Percentiles rank a stretch among this genome's conserved stretches.
Conservation (phyloP, 176 grass and related monocot genomes). For the Cocos nucifera region DNA sequence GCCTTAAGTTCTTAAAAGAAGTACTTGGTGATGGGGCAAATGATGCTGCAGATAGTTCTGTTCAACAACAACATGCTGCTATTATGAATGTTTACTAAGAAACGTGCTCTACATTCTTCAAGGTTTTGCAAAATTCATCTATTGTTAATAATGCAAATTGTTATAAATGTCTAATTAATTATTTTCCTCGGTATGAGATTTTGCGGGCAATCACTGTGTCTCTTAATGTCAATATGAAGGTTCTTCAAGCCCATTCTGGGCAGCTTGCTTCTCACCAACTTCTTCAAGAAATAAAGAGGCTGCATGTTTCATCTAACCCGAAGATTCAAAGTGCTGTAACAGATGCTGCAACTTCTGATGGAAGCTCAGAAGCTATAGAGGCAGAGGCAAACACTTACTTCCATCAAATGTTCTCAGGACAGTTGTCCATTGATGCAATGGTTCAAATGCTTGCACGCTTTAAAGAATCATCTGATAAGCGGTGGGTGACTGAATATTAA, state of each 20-base stretch:
- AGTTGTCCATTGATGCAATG: conserved; percentile 71
- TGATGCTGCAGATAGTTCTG: conserved; percentile 28
- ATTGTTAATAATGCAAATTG: no score
- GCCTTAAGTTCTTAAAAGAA: conserved; percentile 76
- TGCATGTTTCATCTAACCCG: conserved; percentile 40
- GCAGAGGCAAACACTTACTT: conserved; percentile 67
- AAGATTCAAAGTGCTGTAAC: conserved; percentile 34
- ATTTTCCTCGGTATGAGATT: no score
- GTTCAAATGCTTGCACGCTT: conserved; percentile 85
- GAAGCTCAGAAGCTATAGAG: conserved; percentile 57
- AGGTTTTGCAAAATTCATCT: conserved; percentile 27
- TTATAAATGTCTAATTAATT: no score
- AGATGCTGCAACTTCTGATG: conserved; percentile 33
- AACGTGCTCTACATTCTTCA: conserved; percentile 59
- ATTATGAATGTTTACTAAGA: conserved; percentile 45
- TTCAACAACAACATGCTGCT: conserved; percentile 32
- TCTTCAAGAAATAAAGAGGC: conserved; percentile 66
- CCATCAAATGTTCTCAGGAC: conserved; percentile 87
- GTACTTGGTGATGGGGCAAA: conserved; percentile 26
- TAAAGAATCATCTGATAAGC: conserved; percentile 81
- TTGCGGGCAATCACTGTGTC: no score
- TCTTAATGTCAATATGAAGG: conserved; percentile 26
- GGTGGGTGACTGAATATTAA: conserved; percentile 23
- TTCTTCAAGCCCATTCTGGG: conserved; percentile 59
- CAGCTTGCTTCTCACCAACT: conserved; percentile 51